A percentile compares a stretch with the other conserved stretches of the same genome.
Evolutionary conservation across 768 basidiomycete species (phyloP).

Genomic region (Psilocybe tampanensis): DNA sequence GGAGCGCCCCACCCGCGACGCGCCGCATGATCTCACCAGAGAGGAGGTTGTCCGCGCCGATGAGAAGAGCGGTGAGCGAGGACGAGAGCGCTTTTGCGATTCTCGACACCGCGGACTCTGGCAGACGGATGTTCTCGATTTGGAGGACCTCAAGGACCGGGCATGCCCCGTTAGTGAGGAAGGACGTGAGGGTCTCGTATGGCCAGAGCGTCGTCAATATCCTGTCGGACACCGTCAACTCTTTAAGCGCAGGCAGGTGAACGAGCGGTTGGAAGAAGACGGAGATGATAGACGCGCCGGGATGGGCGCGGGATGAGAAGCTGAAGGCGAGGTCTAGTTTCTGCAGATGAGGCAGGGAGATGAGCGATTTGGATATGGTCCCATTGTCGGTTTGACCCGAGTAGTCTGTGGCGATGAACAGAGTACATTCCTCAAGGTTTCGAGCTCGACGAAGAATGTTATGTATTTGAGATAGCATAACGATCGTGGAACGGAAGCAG

Average conservation of each 20-base stretch:
- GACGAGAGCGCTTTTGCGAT: neutral
- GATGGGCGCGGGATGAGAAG: no score
- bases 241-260: constrained; percentile 1
- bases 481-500: neutral
- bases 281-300: no score
- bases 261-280: constrained; percentile 2
- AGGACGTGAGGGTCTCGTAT: neutral
- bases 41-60: neutral
- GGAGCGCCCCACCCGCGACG: neutral
- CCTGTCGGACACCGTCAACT: neutral
- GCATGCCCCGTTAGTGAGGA: constrained; percentile 4
- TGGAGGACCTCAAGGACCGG: constrained; percentile 5
- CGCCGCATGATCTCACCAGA: neutral
- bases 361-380: neutral
- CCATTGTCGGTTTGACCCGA: no score
- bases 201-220: neutral
- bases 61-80: neutral
- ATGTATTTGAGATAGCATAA: neutral
- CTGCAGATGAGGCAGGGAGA: neutral
- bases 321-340: neutral
- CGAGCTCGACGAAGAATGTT: neutral
- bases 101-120: neutral
- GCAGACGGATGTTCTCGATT: neutral
- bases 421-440: neutral
- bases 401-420: neutral